These are phyloP conservation scores for Monilinia vaccinii-corymbosi DNA, from an alignment of 2,329 filamentous ascomycete genomes.

Conservation along the genomic window DNA sequence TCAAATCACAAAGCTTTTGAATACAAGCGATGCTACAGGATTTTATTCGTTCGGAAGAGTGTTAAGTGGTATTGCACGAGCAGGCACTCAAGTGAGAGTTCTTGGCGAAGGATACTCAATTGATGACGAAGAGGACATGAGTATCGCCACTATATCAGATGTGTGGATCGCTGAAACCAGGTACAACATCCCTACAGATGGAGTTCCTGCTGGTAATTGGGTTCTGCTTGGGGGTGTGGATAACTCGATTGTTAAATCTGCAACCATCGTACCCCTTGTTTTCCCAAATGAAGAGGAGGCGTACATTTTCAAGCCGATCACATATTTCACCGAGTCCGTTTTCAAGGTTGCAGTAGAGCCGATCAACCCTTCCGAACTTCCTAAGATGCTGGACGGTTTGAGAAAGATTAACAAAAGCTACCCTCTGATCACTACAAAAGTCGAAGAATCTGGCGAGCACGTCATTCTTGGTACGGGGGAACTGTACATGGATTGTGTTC, in stretches of 20 bases:
- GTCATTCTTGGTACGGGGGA: conserved; percentile 92
- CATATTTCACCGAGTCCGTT: conserved; percentile 94
- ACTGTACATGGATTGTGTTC: conserved; percentile 98
- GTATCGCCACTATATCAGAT: conserved; percentile 69
- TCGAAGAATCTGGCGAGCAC: conserved; percentile 96
- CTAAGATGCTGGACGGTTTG: conserved; percentile 96
- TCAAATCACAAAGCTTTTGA: conserved; percentile 89
- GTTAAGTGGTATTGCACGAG: conserved; percentile 80
- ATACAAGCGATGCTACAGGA: conserved; percentile 76
- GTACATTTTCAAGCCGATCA: conserved; percentile 88
- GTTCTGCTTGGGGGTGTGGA: conserved; percentile 88
- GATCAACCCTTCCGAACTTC: conserved; percentile 93
- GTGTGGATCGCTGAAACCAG: conserved; percentile 87
- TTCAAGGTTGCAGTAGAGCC: conserved; percentile 97
- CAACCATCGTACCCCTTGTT: conserved; percentile 74
- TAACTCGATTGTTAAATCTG: conserved; percentile 97
- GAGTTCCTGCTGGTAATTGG: conserved; percentile 88
- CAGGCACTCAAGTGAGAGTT: conserved; percentile 76
- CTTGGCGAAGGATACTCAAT: conserved; percentile 92
- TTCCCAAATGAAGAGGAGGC: conserved; percentile 83
- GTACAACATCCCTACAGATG: conserved; percentile 87
- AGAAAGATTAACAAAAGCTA: conserved; percentile 98
- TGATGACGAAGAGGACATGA: conserved; percentile 98
- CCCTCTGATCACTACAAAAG: conserved; percentile 89
- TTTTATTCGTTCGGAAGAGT: conserved; percentile 89